Percentiles rank a stretch among this genome's conserved stretches.
Conservation (phyloP, 2,329 filamentous ascomycete genomes). For the Colletotrichum sp. region DNA sequence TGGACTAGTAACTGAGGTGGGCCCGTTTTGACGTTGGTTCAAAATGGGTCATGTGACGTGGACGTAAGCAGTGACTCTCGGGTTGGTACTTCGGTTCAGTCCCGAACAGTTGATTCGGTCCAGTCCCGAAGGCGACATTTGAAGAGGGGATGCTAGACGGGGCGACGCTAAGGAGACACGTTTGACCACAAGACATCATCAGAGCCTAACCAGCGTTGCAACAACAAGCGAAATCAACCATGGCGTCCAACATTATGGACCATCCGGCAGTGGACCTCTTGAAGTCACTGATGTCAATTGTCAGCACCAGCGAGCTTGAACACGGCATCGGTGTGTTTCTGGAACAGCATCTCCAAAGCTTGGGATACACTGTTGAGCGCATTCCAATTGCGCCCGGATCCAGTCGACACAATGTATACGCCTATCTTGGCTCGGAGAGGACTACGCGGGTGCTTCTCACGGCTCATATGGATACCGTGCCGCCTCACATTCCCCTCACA, state of each 20-base stretch:
- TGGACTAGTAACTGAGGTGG: background rate
- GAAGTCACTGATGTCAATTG: slow-evolving; percentile 38
- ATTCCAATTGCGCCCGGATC: slow-evolving; percentile 36
- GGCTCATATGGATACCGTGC: slow-evolving; percentile 45
- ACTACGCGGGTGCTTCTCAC: slow-evolving; percentile 36
- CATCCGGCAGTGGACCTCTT: slow-evolving; percentile 32
- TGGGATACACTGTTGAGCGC: slow-evolving; percentile 39
- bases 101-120: background rate
- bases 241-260: slow-evolving; percentile 7
- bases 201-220: background rate
- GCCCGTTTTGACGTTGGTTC: background rate
- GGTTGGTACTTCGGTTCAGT: background rate
- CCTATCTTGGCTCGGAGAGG: slow-evolving; percentile 36
- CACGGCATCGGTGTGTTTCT: slow-evolving; percentile 38
- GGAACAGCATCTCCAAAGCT: slow-evolving; percentile 31
- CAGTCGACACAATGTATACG: slow-evolving; percentile 41
- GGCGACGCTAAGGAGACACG: background rate
- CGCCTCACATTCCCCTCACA: slow-evolving; percentile 58
- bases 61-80: background rate
- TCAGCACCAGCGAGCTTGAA: slow-evolving; percentile 40
- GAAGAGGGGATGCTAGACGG: background rate
- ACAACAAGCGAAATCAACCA: background rate
- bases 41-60: background rate
- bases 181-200: accelerated
- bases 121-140: background rate